phyloP scores from a whole-genome alignment of 139 green algal species.

The Monoraphidium neglectum region DNA sequence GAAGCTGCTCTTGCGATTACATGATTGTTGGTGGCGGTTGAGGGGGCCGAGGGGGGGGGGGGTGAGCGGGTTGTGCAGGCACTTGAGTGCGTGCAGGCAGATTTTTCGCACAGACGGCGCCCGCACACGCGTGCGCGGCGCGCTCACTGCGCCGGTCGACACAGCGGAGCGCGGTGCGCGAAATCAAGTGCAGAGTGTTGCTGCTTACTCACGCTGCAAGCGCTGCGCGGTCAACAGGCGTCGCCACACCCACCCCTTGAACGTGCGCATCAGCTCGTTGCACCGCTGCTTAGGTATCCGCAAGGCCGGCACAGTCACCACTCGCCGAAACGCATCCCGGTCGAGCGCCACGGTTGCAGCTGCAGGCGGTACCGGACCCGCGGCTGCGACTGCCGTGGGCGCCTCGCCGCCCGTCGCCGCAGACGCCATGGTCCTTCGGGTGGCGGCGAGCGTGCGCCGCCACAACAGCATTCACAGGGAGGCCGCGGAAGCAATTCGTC shows the following conservation, averaged over 20 bases:
- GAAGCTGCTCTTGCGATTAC: conserved; percentile 48
- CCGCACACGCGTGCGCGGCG: too few species aligned
- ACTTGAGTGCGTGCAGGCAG: too few species aligned
- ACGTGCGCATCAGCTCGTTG: conserved; percentile 57
- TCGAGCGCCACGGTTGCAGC: conserved; percentile 26
- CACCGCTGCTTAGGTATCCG: conserved; percentile 55
- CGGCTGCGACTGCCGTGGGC: neutral
- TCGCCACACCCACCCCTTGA: conserved; percentile 31
- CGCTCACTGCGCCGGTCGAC: neutral
- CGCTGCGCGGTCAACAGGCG: neutral
- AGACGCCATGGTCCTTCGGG: too few species aligned
- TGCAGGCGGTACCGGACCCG: neutral
- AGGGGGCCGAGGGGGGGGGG: neutral
- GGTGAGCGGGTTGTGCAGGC: too few species aligned
- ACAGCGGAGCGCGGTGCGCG: too few species aligned
- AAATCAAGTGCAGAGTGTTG: neutral
- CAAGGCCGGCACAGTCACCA: conserved; percentile 55
- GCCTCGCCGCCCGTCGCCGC: neutral
- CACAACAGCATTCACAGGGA: too few species aligned
- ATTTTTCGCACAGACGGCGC: too few species aligned
- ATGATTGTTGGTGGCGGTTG: neutral
- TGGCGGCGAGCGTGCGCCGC: too few species aligned
- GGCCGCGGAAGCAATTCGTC: too few species aligned
- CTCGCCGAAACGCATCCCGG: conserved; percentile 42
- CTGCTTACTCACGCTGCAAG: neutral